Evolutionary conservation across 768 basidiomycete genomes (phyloP), one percentile per base, ranked within the genome.

Genomic region (Trametes maxima): DNA sequence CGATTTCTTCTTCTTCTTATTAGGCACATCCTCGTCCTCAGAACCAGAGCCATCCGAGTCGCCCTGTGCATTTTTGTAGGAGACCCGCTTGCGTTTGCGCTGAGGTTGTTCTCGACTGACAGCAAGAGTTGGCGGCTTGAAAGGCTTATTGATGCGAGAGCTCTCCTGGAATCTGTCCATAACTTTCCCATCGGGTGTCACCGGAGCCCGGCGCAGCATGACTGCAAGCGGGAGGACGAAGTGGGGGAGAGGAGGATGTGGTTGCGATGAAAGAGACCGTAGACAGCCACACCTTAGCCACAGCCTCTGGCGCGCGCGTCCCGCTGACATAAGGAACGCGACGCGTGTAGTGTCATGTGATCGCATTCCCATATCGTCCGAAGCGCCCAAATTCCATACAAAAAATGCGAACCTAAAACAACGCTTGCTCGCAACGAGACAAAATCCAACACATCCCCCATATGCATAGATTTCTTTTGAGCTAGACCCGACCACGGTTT

Each of bases 11-110:
- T 86, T 87, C 79, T 86, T 89, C 75, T 82, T 87, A 59, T 76
- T 78, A 25, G 72, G 69, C 28, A 72, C 73, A 37, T 70, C 72
- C 54, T 86, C 84, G 28, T 79, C 76, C 61, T 90, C 87, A 0
- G 79, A 77, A 61, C 85, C 85, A 21, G 84, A 82, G 50, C 78
- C 85, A 50, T 85, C 83, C 6, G 74, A 74, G 35, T 68, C 79
- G 45, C 80, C 85, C 63, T 85, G 79, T 4, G 72, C 70, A 50
- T 84, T 91, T 67, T 90, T 92, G 80, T 96, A 96, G 0, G 89
- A 92, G 22, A 94, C 86, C 13, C 91, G 86, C 69, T 93, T 95
- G 51, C 94, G 85, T 73, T 96, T 97, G 24, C 94, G 83, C 65
- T 80, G 80, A 0, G 87, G 88, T 66, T 89, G 87, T 6, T 77